Percentiles rank a stretch among this genome's conserved stretches.
These are phyloP conservation scores for Penicillium italicum DNA, from an alignment of 2,329 filamentous ascomycete genomes.

Conservation along the genomic window DNA sequence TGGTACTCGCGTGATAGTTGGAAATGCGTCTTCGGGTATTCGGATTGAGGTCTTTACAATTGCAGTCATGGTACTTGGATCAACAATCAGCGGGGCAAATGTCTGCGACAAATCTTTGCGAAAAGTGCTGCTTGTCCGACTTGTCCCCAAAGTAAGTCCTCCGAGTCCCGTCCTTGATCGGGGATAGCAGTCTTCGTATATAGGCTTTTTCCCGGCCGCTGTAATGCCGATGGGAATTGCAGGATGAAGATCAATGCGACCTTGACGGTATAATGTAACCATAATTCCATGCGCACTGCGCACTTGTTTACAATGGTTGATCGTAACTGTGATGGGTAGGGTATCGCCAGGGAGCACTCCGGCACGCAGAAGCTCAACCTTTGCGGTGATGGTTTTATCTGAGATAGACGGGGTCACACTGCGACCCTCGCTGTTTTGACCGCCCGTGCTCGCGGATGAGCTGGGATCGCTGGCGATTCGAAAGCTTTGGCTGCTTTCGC, in stretches of 20 bases:
- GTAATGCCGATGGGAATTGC: conserved; percentile 58
- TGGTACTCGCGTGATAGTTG: conserved; percentile 84
- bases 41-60: conserved; percentile 79
- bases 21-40: conserved; percentile 85
- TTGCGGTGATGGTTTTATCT: conserved; percentile 79
- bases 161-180: conserved; percentile 82
- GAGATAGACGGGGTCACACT: conserved; percentile 54
- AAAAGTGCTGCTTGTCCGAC: conserved; percentile 85
- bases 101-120: conserved; percentile 90
- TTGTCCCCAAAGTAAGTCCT: conserved; percentile 79
- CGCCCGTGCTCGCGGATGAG: conserved; percentile 36
- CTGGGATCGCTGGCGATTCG: conserved; percentile 50
- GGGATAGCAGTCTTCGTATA: conserved; percentile 81
- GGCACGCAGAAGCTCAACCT: conserved; percentile 74
- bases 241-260: conserved; percentile 78
- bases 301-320: conserved; percentile 84
- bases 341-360: conserved; percentile 84
- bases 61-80: conserved; percentile 72
- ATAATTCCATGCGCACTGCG: conserved; percentile 92
- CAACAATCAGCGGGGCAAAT: conserved; percentile 81
- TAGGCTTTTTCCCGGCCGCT: conserved; percentile 63
- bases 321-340: conserved; percentile 72
- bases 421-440: conserved; percentile 48
- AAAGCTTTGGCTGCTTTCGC: conserved; percentile 59
- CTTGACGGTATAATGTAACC: conserved; percentile 85